Conservation (phyloP, 2,329 filamentous ascomycete species). For the Epichloe sp. region DNA sequence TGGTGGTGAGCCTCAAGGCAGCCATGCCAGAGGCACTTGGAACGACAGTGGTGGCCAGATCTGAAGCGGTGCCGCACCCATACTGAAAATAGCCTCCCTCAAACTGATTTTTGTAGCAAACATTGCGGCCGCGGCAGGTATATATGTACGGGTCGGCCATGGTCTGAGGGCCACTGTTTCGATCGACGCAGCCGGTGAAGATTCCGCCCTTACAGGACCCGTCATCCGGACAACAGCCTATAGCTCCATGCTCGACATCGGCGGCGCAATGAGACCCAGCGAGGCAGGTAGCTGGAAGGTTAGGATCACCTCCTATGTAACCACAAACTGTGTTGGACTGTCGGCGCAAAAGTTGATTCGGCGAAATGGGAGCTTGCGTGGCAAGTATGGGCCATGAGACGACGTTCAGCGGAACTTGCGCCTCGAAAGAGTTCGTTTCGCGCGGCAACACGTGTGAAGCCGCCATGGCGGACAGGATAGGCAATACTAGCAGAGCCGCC, state of each 20-base stretch:
- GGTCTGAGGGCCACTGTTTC: conserved; percentile 33
- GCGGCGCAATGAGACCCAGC: conserved; percentile 45
- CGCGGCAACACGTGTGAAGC: conserved; percentile 27
- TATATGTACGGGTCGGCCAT: conserved; percentile 43
- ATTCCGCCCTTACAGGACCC: conserved; percentile 39
- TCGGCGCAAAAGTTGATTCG: conserved; percentile 24
- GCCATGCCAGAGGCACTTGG: conserved; percentile 30
- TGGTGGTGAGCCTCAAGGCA: conserved; percentile 21
- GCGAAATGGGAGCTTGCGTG: conserved; percentile 24
- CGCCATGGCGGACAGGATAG: conserved; percentile 18
- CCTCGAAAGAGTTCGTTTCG: conserved; percentile 24
- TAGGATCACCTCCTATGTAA: conserved; percentile 38
- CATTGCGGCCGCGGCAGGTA: conserved; percentile 36
- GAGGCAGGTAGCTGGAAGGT: conserved; percentile 42
- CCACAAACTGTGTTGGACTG: conserved; percentile 44
- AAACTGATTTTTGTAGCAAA: conserved; percentile 43
- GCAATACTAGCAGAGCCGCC: conserved; percentile 21
- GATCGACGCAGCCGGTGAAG: conserved; percentile 44
- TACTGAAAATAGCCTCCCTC: conserved; percentile 43
- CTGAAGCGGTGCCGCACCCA: conserved; percentile 38
- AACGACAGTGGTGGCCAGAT: conserved; percentile 34
- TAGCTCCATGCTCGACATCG: conserved; percentile 32
- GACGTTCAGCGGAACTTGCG: conserved; percentile 22
- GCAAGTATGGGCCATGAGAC: conserved; percentile 21
- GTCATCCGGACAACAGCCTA: conserved; percentile 43